Evolutionary conservation across 768 basidiomycete genomes (phyloP), one percentile per base, ranked within the genome.

Genomic region (Lactifluus hygrophoroides): DNA sequence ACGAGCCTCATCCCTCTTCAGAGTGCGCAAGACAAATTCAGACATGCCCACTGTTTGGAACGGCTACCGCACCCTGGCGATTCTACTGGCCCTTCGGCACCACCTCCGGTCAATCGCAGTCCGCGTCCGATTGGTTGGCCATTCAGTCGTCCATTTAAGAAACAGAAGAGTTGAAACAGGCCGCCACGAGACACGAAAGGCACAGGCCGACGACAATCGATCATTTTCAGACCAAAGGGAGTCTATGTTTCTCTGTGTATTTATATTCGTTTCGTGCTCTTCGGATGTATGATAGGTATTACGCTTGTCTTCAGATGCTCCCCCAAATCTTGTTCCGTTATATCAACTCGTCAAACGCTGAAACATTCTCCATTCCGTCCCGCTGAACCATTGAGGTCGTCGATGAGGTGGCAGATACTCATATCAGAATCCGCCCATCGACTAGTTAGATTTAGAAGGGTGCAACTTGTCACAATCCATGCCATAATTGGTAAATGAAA

Each of bases 41-140:
- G 45, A 28, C 49, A 60, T 56, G 59, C 59, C 5, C 59, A 60
- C 32, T 60, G 59, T 40, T 48, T 60, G 43, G 59, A 60, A 13
- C 52, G 25, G 35, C 32, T 59, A 28, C 53, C 58, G 21, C 19
- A 23, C 42, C 32, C 17, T 16, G 25, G 23, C 16, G 32, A 44
- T 49, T 8, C 25, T 17, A n/a, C 40, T n/a, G 34, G 42, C 21
- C 8, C 51, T 16, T 25, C 57, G 4, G 23, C 51, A 3, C 23
- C 46, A 34, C n/a, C 57, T 14, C 8, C 30, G 14, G 52, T 38
- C 0, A 42, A 58, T 42, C 45, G 19, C 30, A 35, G 46, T 47
- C 52, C 19, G 9, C 46, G 30, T 16, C 21, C 37, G 5, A 53
- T 48, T 21, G 37, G 51, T 27, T 59, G 58, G 58, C 21, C 58